phyloP scores from a whole-genome alignment of 2,329 filamentous ascomycete species.

The Dactylellina cionopaga region DNA sequence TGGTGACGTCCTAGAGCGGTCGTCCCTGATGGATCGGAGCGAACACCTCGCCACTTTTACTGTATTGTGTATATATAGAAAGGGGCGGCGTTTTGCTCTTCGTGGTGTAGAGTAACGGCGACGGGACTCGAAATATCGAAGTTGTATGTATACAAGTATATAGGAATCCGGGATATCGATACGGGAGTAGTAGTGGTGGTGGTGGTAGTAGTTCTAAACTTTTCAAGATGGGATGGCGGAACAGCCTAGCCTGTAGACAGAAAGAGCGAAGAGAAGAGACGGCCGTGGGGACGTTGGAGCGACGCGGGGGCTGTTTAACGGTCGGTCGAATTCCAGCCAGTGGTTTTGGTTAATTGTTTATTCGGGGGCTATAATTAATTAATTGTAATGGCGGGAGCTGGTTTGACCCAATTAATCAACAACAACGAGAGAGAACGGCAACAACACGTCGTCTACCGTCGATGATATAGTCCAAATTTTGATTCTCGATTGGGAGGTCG shows the following conservation, averaged over 20 bases:
- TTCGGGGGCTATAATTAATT: no score
- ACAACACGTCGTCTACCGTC: no score
- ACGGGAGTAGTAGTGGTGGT: neutral
- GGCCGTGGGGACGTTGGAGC: constrained; percentile 17
- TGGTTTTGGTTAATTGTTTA: no score
- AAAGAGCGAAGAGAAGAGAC: constrained; percentile 33
- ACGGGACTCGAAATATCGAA: neutral
- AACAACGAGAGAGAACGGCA: neutral
- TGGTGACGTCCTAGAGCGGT: constrained; percentile 50
- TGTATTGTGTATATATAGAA: constrained; percentile 5
- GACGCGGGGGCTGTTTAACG: constrained; percentile 24
- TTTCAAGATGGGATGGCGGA: neutral
- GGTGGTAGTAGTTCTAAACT: neutral
- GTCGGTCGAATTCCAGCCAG: constrained; percentile 8
- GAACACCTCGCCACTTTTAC: constrained; percentile 45
- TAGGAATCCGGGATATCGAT: constrained; percentile 16
- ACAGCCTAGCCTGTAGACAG: constrained; percentile 20
- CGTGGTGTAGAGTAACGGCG: no score
- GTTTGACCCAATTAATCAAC: constrained; percentile 31
- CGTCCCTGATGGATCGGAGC: constrained; percentile 44
- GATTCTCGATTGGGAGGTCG: no score
- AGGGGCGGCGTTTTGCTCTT: no score
- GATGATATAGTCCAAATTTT: no score
- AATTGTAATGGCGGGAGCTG: constrained; percentile 35
- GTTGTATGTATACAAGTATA: neutral